phyloP scores from a whole-genome alignment of 179 eudicot genomes.

The Heliamphora pulchella region DNA sequence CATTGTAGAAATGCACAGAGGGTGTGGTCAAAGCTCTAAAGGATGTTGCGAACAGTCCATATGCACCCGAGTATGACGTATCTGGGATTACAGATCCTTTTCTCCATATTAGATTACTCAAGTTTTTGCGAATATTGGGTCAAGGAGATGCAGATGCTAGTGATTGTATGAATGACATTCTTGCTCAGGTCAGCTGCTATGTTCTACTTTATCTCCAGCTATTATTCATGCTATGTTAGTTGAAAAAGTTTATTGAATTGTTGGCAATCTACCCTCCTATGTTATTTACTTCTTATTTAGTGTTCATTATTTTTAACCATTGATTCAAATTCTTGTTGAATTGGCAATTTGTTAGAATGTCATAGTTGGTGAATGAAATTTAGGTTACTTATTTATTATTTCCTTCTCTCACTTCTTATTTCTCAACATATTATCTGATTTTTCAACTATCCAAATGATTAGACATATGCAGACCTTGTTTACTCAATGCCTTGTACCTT shows the following conservation, averaged over 20 bases:
- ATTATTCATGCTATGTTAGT: slow-evolving; percentile 5
- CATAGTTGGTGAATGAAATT: not conserved
- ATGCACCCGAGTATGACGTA: slow-evolving; percentile 91
- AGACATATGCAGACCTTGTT: slow-evolving; percentile 5
- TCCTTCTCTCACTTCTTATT: slow-evolving; percentile 1
- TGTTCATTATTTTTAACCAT: not conserved
- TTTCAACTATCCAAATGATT: slow-evolving; percentile 7
- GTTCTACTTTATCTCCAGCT: not conserved
- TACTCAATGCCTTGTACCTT: slow-evolving; percentile 7
- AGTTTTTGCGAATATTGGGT: slow-evolving; percentile 72
- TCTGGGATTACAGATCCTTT: slow-evolving; percentile 96
- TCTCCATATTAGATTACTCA: slow-evolving; percentile 82
- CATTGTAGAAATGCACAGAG: slow-evolving; percentile 79
- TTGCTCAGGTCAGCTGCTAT: slow-evolving; percentile 77
- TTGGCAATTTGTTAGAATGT: not conserved
- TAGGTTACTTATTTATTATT: not conserved
- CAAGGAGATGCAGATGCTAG: slow-evolving; percentile 95
- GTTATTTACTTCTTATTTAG: not conserved
- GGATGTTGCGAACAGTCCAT: slow-evolving; percentile 85
- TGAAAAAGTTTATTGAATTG: not conserved
- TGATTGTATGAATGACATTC: slow-evolving; percentile 91
- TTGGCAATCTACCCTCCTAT: not conserved
- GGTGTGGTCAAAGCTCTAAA: slow-evolving; percentile 74
- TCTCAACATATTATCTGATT: not conserved
- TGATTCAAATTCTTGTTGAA: not conserved